Evolutionary conservation across 495 filamentous ascomycete species (phyloP).

Genomic region (Lophiotrema nucula): DNA sequence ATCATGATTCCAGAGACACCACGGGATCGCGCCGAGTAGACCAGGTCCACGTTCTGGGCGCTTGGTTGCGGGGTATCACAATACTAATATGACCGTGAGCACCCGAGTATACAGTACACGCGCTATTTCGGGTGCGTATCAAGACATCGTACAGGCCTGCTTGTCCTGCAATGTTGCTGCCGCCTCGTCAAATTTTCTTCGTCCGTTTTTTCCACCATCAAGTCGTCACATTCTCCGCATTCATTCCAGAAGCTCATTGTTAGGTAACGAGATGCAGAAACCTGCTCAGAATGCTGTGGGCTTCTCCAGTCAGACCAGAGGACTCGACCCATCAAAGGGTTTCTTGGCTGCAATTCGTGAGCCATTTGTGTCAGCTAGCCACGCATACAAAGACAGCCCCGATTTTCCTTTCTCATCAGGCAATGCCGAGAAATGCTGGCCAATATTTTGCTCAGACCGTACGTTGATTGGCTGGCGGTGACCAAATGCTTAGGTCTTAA

Average conservation of each 20-base stretch:
- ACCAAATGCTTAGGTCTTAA: neutral
- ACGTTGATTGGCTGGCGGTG: too few relatives aligned
- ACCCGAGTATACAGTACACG: slow-evolving; percentile 13
- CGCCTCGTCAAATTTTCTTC: too few relatives aligned
- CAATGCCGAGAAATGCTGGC: neutral
- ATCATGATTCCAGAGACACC: slow-evolving; percentile 8
- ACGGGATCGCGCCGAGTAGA: slow-evolving; percentile 20
- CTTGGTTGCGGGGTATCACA: slow-evolving; percentile 10
- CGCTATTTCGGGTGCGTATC: slow-evolving; percentile 16
- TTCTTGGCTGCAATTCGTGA: slow-evolving; percentile 14
- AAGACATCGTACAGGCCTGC: neutral
- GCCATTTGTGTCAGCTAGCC: neutral
- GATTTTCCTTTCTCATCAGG: slow-evolving; percentile 8
- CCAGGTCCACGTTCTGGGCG: slow-evolving; percentile 24
- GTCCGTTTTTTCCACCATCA: too few relatives aligned
- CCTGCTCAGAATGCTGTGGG: slow-evolving; percentile 5
- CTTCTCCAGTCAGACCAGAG: slow-evolving; percentile 8
- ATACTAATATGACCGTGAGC: neutral
- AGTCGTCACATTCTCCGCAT: too few relatives aligned
- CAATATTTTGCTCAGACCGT: too few relatives aligned
- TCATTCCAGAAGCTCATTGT: neutral
- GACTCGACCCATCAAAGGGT: slow-evolving; percentile 11
- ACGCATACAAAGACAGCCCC: slow-evolving; percentile 10
- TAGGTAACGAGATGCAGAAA: slow-evolving; percentile 22
- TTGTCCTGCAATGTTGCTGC: neutral